Evolutionary conservation across 1,139 yeast species (phyloP).

Genomic region (Saccharomyces hybrid): DNA sequence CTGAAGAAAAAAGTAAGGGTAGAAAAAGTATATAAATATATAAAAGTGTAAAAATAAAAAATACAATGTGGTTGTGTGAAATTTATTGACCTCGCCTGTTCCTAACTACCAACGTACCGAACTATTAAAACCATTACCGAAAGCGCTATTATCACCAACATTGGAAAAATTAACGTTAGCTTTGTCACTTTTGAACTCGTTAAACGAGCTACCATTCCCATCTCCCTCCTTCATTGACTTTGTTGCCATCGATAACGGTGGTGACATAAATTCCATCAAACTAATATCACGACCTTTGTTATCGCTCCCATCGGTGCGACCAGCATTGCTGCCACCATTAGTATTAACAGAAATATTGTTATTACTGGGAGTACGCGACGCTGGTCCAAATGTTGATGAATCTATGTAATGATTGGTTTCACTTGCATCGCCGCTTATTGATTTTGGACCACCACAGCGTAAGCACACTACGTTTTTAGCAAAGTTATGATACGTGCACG

Average conservation of each 20-base stretch:
- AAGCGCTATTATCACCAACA: constrained; percentile 2
- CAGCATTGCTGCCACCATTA: constrained; percentile 2
- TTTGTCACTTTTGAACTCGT: constrained; percentile 1
- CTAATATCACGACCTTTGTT: constrained; percentile 6
- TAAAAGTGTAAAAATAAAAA: neutral
- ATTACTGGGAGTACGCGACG: neutral
- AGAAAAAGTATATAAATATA: neutral
- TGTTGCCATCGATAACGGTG: constrained; percentile 8
- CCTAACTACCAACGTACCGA: constrained; percentile 11
- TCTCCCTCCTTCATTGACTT: neutral
- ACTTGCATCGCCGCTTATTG: constrained; percentile 5
- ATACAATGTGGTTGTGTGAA: neutral
- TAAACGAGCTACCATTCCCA: neutral
- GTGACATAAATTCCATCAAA: constrained; percentile 8
- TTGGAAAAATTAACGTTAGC: constrained; percentile 7
- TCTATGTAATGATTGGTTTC: constrained; percentile 1
- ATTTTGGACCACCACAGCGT: constrained; percentile 77
- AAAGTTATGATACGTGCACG: constrained; percentile 84
- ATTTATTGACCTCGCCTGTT: constrained; percentile 9
- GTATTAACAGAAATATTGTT: constrained; percentile 1
- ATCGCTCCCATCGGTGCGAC: constrained; percentile 1
- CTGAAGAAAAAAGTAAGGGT: neutral
- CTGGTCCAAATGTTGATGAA: neutral
- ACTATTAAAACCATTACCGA: constrained; percentile 7
- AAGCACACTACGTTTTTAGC: constrained; percentile 84